Evolutionary conservation across 495 filamentous ascomycete genomes (phyloP), one percentile per base, ranked within the genome.

Genomic region (Lasiosphaeriaceae sp.): DNA sequence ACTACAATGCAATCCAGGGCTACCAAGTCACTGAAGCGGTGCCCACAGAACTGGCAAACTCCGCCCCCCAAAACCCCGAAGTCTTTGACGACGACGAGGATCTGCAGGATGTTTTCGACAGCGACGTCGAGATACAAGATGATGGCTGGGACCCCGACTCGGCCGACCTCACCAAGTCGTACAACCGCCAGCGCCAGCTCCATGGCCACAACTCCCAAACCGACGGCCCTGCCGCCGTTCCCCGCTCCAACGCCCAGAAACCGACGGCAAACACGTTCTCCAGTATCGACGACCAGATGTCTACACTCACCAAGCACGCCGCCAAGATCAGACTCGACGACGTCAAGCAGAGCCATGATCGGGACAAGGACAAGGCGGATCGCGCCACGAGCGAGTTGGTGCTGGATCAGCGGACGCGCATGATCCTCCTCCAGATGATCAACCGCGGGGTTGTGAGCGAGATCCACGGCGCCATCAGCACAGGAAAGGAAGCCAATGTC

Each of bases 401-500:
- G 31, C 76, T 98, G 59, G 94, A 98, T 73, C 89, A 91, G 34
- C 83, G 90, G 23, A 97, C 94, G 24, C 86, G 92, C 52, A 96
- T 96, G 90, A 93, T 97, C 47, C 77, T 98, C 37, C 76, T 96
- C 56, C 90, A 97, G 73, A 87, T 97, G 81, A 93, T 97, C 74
- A 96, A 97, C 67, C 82, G 89, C 2, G 83, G 92, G 48, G 80
- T 97, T 16, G 83, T 90, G 19, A 89, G 90, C 67, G 78, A 81
- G 61, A 84, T 96, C 34, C 89, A 97, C 66, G 94, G 94, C 11
- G 92, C 92, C 69, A 75, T 98, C 59, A 94, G 89, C 43, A 97
- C 94, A 0, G 94, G 94, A 46, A 98, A 98, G 68, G 94, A 98
- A 71, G 94, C 94, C 46, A 97, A 98, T 60, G 94, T 98, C 20